phyloP scores from a whole-genome alignment of 768 basidiomycete species.

The Trametes elegans region DNA sequence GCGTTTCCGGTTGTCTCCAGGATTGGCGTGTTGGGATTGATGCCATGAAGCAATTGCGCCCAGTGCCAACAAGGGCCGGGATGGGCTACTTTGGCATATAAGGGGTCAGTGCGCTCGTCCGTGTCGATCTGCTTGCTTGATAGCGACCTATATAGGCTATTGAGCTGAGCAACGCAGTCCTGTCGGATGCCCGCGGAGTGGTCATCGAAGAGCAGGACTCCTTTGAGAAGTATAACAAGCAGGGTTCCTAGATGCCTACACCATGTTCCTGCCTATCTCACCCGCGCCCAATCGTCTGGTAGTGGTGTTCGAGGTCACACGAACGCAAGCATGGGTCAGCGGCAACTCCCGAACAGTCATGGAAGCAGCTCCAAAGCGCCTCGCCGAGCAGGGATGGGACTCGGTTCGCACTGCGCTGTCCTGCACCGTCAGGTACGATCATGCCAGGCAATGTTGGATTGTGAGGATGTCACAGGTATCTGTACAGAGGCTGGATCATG shows the following conservation, averaged over 20 bases:
- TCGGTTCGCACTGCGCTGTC: slow-evolving; percentile 34
- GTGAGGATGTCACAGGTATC: background rate
- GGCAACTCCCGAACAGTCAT: slow-evolving; percentile 22
- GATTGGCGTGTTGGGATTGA: background rate
- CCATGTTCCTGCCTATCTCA: background rate
- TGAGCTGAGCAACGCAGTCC: slow-evolving; percentile 26
- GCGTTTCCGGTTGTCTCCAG: too few species aligned
- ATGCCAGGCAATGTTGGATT: background rate
- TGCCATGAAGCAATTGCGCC: background rate
- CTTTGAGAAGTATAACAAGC: slow-evolving; percentile 23
- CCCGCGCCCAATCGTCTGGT: background rate
- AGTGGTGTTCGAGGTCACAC: slow-evolving; percentile 25
- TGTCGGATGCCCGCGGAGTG: slow-evolving; percentile 29
- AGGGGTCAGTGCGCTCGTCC: background rate
- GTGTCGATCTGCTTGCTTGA: too few species aligned
- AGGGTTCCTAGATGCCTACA: slow-evolving; percentile 18
- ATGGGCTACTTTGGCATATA: background rate
- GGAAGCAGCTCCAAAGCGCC: slow-evolving; percentile 23
- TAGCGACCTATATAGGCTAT: slow-evolving; percentile 22
- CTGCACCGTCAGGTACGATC: slow-evolving; percentile 37
- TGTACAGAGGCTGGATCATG: slow-evolving; percentile 40
- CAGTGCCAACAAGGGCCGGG: background rate
- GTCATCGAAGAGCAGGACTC: slow-evolving; percentile 22
- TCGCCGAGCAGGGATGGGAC: slow-evolving; percentile 28
- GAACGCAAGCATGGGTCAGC: slow-evolving; percentile 22